These are phyloP conservation scores for Pseudomassariella vexata DNA, from an alignment of 2,329 filamentous ascomycete genomes.

Conservation along the genomic window DNA sequence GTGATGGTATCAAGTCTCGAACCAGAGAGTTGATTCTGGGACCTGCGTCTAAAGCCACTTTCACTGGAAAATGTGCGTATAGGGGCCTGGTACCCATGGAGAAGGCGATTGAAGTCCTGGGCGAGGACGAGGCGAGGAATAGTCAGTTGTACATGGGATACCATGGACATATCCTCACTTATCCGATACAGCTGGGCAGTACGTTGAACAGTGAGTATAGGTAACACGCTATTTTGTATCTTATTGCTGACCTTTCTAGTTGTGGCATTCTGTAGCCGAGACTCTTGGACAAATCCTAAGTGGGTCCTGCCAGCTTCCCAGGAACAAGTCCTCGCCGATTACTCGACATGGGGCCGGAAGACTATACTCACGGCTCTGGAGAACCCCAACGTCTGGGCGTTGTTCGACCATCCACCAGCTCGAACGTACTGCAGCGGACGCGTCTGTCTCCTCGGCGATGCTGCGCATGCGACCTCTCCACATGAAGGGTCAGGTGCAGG, in stretches of 20 bases:
- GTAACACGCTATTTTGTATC: too few species aligned
- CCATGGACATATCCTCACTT: not conserved
- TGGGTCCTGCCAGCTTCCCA: too few species aligned
- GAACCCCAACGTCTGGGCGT: too few species aligned
- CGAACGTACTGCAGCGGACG: slow-evolving; percentile 2
- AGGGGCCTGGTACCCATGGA: slow-evolving; percentile 44
- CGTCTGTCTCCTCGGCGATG: slow-evolving; percentile 3
- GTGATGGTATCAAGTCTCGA: slow-evolving; percentile 59
- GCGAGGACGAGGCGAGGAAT: slow-evolving; percentile 26
- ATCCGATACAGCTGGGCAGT: too few species aligned
- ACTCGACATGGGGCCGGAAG: too few species aligned
- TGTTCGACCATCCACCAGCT: not conserved
- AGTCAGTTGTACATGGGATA: slow-evolving; percentile 18
- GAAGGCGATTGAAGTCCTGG: slow-evolving; percentile 43
- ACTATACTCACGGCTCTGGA: too few species aligned
- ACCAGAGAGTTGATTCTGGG: slow-evolving; percentile 47
- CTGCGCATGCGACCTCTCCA: slow-evolving; percentile 5
- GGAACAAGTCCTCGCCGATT: too few species aligned
- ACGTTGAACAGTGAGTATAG: too few species aligned
- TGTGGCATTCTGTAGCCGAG: too few species aligned
- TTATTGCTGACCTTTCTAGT: too few species aligned
- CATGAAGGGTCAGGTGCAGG: slow-evolving; percentile 5
- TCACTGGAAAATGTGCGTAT: slow-evolving; percentile 37
- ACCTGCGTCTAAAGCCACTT: slow-evolving; percentile 26
- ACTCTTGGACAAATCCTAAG: too few species aligned